Evolutionary conservation across 306 rosid species (phyloP), one percentile per base, ranked within the genome.

Genomic region (Castanea crenata): DNA sequence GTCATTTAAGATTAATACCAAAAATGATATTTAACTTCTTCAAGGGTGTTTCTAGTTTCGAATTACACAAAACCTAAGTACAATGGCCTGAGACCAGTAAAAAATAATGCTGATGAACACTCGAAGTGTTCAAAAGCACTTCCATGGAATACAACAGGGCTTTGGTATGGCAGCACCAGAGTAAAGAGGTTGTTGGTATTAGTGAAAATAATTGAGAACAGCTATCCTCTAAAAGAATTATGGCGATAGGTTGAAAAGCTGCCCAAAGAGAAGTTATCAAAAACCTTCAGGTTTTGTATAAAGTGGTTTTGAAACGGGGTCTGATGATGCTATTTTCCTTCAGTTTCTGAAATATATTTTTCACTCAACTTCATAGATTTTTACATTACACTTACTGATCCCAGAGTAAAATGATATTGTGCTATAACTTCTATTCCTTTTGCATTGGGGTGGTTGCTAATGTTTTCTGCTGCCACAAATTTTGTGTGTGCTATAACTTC

Each of bases 381-480:
- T 35, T 19, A 13, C 23, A 32, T 52, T 67, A 73, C 27, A 27
- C 55, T 62, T 51, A 49, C 13, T 64, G 41, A 29, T 61, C 16
- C 19, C 23, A 29, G 23, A 10, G 58, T 25, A 15, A 62, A 3
- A 55, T 4, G 31, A 55, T 78, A 46, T 61, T 62, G 63, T 59
- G 63, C 61, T 76, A 46, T 65, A 35, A 38, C 31, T 65, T 21
- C 18, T 63, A 56, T 68, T 62, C 46, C 32, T 18, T 34, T 64
- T 63, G 68, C 2, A 38, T n/a, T 55, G 14, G 35, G 31, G 64
- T 55, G 9, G 8, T 72, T 25, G 74, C 27, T 76, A 35, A 21
- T 55, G 71, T 52, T 69, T 51, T 59, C 49, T 80, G 32, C 62
- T 73, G 18, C 77, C 46, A 38, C 46, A 57, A 35, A 55, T 59